phyloP scores from a whole-genome alignment of 2,329 filamentous ascomycete species.

The Epicoccum sorghinum region DNA sequence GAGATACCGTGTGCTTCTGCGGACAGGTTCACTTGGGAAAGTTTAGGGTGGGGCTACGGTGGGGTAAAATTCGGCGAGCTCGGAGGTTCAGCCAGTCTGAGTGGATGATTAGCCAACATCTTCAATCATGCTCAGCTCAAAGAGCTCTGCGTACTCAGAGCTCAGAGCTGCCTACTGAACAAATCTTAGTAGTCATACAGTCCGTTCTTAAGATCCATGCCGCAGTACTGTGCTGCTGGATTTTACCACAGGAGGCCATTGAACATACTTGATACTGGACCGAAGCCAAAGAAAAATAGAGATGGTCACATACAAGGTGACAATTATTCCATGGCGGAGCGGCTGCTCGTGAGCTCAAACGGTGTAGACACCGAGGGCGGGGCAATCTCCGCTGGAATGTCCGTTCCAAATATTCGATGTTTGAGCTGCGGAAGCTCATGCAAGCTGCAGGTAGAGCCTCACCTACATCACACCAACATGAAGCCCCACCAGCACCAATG shows the following conservation, averaged over 20 bases:
- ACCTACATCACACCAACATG: not conserved
- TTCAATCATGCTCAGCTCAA: not conserved
- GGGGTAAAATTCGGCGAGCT: slow-evolving; percentile 23
- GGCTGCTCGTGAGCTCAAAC: too few relatives aligned
- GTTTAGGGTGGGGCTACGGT: slow-evolving; percentile 18
- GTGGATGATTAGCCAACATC: not conserved
- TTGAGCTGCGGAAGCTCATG: not conserved
- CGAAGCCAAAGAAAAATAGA: too few relatives aligned
- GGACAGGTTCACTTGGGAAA: not conserved
- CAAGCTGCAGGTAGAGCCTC: not conserved
- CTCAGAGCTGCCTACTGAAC: not conserved
- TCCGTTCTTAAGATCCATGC: too few relatives aligned
- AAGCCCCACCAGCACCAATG: not conserved
- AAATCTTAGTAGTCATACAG: too few relatives aligned
- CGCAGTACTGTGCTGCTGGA: too few relatives aligned
- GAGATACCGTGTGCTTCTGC: not conserved
- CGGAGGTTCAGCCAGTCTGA: slow-evolving; percentile 25
- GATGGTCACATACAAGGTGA: too few relatives aligned
- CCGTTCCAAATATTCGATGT: too few relatives aligned
- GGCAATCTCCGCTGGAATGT: too few relatives aligned
- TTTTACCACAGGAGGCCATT: too few relatives aligned
- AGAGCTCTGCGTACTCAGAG: not conserved
- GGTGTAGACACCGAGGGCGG: too few relatives aligned
- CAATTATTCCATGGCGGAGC: too few relatives aligned
- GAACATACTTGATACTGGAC: too few relatives aligned